Percentiles rank a stretch among this genome's conserved stretches.
Conservation (phyloP, 257 asterid genomes). For the Striga asiatica region DNA sequence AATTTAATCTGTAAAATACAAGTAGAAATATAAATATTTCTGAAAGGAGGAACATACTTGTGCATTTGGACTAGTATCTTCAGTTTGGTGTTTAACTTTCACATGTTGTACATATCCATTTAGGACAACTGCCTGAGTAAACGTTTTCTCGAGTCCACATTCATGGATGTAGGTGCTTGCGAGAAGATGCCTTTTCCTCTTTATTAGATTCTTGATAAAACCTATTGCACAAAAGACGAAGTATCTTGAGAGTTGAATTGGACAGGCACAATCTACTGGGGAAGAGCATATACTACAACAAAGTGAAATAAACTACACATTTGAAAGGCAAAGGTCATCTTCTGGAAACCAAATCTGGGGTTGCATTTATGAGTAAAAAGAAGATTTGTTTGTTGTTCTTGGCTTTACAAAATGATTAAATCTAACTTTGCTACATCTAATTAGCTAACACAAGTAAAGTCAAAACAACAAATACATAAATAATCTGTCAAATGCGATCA, state of each 20-base stretch:
- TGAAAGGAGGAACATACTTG: conserved; percentile 11
- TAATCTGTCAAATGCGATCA: background rate
- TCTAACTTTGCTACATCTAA: background rate
- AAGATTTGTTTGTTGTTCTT: background rate
- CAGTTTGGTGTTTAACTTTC: background rate
- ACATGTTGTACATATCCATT: conserved; percentile 8
- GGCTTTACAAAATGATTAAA: background rate
- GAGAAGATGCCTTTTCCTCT: conserved; percentile 25
- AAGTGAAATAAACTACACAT: background rate
- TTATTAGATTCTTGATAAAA: conserved; percentile 19
- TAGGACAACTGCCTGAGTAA: conserved; percentile 19
- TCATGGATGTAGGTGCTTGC: conserved; percentile 24
- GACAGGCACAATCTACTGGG: background rate
- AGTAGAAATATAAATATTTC: background rate
- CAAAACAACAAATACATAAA: background rate
- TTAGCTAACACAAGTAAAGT: background rate
- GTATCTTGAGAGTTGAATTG: background rate
- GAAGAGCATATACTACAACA: background rate
- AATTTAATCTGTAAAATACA: background rate
- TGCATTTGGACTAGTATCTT: conserved; percentile 2
- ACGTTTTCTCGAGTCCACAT: conserved; percentile 12
- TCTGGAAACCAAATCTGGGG: background rate
- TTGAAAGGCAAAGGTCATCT: no score
- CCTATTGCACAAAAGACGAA: conserved; percentile 4
- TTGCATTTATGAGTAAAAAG: background rate